Percentiles rank a stretch among this genome's conserved stretches.
Evolutionary conservation across 225 moss, liverwort and hornwort genomes (phyloP).

Genomic region (Neckera pumila): DNA sequence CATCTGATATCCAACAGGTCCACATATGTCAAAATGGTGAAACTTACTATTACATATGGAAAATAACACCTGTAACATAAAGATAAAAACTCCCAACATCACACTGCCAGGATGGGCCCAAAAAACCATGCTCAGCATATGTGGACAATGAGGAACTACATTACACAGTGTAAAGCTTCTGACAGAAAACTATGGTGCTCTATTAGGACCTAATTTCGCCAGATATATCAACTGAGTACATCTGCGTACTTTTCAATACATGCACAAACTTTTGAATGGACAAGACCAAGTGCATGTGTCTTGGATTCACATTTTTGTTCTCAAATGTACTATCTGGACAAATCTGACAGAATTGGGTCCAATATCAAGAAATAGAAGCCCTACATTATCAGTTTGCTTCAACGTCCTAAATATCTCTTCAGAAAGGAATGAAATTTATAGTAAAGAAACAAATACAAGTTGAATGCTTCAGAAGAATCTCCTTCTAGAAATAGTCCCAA

Average conservation of each 20-base stretch:
- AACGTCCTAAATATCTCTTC: neutral
- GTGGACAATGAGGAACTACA: neutral
- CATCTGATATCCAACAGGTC: conserved; percentile 13
- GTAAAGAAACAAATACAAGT: neutral
- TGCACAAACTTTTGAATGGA: neutral
- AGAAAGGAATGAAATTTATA: neutral
- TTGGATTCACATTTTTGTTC: neutral
- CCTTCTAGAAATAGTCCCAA: neutral
- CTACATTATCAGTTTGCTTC: neutral
- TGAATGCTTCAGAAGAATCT: neutral
- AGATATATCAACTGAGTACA: too few species aligned
- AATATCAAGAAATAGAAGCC: neutral
- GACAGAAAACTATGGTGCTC: neutral
- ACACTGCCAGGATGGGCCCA: neutral
- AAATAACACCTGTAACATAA: neutral
- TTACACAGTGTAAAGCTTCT: neutral
- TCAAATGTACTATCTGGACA: neutral
- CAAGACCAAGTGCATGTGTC: neutral
- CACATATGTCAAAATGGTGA: neutral
- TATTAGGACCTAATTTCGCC: neutral
- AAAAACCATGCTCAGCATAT: neutral
- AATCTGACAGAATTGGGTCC: neutral
- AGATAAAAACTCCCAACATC: neutral
- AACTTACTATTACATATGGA: neutral
- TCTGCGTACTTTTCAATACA: neutral